These are phyloP conservation scores for Tremella fuciformis DNA, from an alignment of 768 basidiomycete species.

Conservation along the genomic window DNA sequence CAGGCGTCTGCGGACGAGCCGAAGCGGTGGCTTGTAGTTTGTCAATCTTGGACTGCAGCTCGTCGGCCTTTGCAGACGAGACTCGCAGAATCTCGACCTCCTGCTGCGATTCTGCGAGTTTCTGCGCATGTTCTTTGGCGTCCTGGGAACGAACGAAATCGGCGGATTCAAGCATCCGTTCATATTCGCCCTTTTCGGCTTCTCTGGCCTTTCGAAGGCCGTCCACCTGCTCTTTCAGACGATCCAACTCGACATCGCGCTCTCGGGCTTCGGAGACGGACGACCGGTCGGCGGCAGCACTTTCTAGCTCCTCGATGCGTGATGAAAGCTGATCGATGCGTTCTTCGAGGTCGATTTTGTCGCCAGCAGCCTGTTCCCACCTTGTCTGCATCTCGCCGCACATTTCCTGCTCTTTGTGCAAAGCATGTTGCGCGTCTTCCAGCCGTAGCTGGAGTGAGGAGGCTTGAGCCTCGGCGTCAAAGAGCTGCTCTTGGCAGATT, in stretches of 20 bases:
- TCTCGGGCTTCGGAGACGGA: constrained; percentile 39
- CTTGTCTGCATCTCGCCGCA: constrained; percentile 27
- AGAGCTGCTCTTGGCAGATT: background rate
- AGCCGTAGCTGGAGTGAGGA: constrained; percentile 17
- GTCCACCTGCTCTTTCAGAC: constrained; percentile 21
- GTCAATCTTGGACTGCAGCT: constrained; percentile 10
- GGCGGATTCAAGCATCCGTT: constrained; percentile 14
- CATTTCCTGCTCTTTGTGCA: background rate
- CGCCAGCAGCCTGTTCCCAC: constrained; percentile 20
- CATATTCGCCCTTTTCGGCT: constrained; percentile 9
- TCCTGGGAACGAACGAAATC: constrained; percentile 1
- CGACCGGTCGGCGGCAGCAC: constrained; percentile 38
- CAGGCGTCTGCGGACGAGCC: background rate
- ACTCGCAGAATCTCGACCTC: background rate
- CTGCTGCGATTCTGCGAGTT: constrained; percentile 5
- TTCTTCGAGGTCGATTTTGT: constrained; percentile 11
- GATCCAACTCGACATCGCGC: constrained; percentile 38
- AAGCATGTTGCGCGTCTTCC: constrained; percentile 17
- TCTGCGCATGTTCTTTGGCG: background rate
- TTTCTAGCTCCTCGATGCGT: constrained; percentile 27
- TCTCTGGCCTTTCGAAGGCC: constrained; percentile 1
- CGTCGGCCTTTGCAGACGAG: constrained; percentile 7
- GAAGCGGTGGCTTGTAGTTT: constrained; percentile 11
- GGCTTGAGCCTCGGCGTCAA: background rate
- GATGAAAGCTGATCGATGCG: constrained; percentile 16